Percentiles rank a stretch among this genome's conserved stretches.
These are phyloP conservation scores for Kodamaea laetipori DNA, from an alignment of 805 yeast species.

Conservation along the genomic window DNA sequence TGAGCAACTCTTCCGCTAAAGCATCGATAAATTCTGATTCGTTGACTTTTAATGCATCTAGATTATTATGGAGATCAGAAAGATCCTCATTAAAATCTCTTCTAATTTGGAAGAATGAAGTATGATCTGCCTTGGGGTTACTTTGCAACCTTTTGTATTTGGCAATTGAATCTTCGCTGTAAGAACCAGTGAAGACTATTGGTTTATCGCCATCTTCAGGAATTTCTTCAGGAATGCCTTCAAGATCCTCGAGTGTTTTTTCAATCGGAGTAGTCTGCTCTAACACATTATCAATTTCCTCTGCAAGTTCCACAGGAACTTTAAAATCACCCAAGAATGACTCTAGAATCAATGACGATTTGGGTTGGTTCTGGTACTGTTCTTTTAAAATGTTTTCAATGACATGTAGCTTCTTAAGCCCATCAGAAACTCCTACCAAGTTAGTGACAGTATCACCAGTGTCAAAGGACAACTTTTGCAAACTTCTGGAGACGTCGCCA, in stretches of 20 bases:
- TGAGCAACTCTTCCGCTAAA: conserved; percentile 21
- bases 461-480: conserved; percentile 51
- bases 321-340: conserved; percentile 28
- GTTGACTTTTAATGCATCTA: conserved; percentile 25
- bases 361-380: not conserved
- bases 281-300: conserved; percentile 1
- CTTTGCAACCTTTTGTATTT: conserved; percentile 22
- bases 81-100: conserved; percentile 36
- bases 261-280: not conserved
- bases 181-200: conserved; percentile 19
- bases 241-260: not conserved
- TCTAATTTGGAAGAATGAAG: conserved; percentile 25
- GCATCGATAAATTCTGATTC: conserved; percentile 28
- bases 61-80: conserved; percentile 32
- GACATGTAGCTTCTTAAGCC: conserved; percentile 28
- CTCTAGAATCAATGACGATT: not conserved
- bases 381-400: conserved; percentile 22
- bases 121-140: not conserved
- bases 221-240: not conserved
- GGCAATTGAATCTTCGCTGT: conserved; percentile 21
- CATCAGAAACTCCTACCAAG: conserved; percentile 34
- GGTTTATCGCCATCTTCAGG: conserved; percentile 7
- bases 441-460: conserved; percentile 37
- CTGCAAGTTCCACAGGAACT: conserved; percentile 40
- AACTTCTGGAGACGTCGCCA: conserved; percentile 59